phyloP scores from a whole-genome alignment of 306 rosid species.

The Notholithocarpus densiflorus region DNA sequence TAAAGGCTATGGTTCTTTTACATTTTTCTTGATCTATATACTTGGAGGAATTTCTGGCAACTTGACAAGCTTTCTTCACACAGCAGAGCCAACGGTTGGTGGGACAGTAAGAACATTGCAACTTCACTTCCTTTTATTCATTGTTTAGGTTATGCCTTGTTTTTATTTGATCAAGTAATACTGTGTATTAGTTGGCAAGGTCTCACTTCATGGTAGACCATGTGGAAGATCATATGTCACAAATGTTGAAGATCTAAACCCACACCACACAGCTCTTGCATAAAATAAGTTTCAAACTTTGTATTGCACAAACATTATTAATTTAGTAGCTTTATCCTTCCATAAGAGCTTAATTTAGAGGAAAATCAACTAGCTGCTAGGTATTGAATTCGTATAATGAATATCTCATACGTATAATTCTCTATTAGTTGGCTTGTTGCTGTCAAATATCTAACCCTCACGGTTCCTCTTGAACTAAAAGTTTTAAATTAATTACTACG shows the following conservation, averaged over 20 bases:
- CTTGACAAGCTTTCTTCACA: conserved; percentile 77
- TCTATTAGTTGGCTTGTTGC: no score
- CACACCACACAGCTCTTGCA: neutral
- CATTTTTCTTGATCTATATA: conserved; percentile 74
- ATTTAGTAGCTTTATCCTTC: neutral
- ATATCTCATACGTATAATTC: no score
- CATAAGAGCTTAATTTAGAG: neutral
- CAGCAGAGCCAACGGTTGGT: conserved; percentile 79
- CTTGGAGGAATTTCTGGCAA: conserved; percentile 92
- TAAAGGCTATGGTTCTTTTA: conserved; percentile 71
- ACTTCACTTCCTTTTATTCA: neutral
- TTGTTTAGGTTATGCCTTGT: neutral
- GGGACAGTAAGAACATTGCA: conserved; percentile 59
- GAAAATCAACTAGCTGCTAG: neutral
- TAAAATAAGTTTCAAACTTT: neutral
- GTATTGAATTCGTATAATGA: no score
- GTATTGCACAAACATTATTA: no score
- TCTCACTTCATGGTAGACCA: neutral
- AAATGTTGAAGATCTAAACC: neutral
- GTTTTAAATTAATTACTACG: no score
- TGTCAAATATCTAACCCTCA: neutral
- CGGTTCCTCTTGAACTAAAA: no score
- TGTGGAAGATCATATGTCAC: neutral
- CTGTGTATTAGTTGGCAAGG: no score
- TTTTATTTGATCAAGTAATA: neutral